These are phyloP conservation scores for Coemansia sp. DNA, from an alignment of 192 early-diverging fungal species.

Conservation along the genomic window DNA sequence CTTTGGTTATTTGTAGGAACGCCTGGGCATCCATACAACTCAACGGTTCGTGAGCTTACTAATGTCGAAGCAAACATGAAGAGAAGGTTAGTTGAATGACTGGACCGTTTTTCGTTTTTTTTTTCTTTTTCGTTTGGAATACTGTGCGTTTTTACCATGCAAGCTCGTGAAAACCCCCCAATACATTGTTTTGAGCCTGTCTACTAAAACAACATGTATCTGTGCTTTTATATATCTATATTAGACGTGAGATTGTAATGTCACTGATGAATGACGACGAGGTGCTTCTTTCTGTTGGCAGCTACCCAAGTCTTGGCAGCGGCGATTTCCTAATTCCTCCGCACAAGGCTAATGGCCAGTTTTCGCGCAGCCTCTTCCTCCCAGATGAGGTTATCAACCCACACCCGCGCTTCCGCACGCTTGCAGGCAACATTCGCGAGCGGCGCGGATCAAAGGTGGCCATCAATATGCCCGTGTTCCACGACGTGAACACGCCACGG, in stretches of 20 bases:
- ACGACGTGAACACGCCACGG: constrained; percentile 83
- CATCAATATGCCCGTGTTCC: constrained; percentile 96
- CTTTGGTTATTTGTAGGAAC: constrained; percentile 59
- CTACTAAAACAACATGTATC: background rate
- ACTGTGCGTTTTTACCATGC: too few species aligned
- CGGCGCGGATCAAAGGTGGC: constrained; percentile 91
- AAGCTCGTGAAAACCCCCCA: too few species aligned
- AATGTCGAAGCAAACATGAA: constrained; percentile 89
- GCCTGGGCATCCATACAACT: constrained; percentile 88
- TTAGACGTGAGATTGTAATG: constrained; percentile 69
- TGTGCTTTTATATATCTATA: background rate
- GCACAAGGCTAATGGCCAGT: constrained; percentile 65
- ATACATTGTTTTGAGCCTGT: too few species aligned
- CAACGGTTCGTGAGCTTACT: constrained; percentile 74
- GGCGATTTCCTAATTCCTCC: constrained; percentile 73
- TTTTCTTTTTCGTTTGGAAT: too few species aligned
- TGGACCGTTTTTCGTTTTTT: background rate
- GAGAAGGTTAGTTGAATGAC: constrained; percentile 32
- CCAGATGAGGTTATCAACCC: constrained; percentile 93
- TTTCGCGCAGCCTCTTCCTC: constrained; percentile 84
- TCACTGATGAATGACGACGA: constrained; percentile 69
- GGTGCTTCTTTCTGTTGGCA: constrained; percentile 76
- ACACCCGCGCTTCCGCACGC: constrained; percentile 89
- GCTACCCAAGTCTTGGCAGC: constrained; percentile 88
- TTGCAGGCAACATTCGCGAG: constrained; percentile 91